These are phyloP conservation scores for Nicotiana paniculata DNA, from an alignment of 257 asterid genomes.

Conservation along the genomic window DNA sequence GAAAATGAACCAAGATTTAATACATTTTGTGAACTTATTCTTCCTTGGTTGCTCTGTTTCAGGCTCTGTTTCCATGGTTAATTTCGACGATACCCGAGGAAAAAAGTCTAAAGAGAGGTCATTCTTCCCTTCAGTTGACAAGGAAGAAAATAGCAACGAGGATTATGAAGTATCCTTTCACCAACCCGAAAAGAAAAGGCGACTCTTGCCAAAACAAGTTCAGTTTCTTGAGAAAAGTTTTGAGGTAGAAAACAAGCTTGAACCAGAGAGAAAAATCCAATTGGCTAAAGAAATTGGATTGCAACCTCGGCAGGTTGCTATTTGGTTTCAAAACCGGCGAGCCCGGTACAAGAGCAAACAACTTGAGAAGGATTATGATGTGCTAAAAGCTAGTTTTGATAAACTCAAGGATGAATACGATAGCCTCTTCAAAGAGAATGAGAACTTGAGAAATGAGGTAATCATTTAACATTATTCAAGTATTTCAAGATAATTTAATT, in stretches of 20 bases:
- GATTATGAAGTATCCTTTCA: constrained; percentile 39
- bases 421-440: constrained; percentile 40
- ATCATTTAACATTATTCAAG: not conserved
- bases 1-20: not conserved
- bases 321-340: constrained; percentile 21
- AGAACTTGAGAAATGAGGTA: constrained; percentile 54
- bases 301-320: constrained; percentile 19
- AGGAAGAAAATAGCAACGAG: constrained; percentile 34
- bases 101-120: constrained; percentile 21
- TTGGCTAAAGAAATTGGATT: constrained; percentile 12
- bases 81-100: constrained; percentile 31
- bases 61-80: constrained; percentile 54
- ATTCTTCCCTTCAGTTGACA: constrained; percentile 26
- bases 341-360: constrained; percentile 13
- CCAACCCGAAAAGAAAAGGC: constrained; percentile 62
- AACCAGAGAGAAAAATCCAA: constrained; percentile 13
- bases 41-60: constrained; percentile 18
- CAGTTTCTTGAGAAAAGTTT: constrained; percentile 12
- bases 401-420: constrained; percentile 7
- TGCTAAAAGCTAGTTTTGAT: constrained; percentile 52
- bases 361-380: constrained; percentile 16
- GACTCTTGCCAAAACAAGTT: constrained; percentile 44
- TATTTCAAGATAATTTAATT: not conserved
- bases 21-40: not conserved
- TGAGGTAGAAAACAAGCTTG: constrained; percentile 19